Evolutionary conservation across 106 monocot species (phyloP).

Genomic region (Allium fistulosum): DNA sequence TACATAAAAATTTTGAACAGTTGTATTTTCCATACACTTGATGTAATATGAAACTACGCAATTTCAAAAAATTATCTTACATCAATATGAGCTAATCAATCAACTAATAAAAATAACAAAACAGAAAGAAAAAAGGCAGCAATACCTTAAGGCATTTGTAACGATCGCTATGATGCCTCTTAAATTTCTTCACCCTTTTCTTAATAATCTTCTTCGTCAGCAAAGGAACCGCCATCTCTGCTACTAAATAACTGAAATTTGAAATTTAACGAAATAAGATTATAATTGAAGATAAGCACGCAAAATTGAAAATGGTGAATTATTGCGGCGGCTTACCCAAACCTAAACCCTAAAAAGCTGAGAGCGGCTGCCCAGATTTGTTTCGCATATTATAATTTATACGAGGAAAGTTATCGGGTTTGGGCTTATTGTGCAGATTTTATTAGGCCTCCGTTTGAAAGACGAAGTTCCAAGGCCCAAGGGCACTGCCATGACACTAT

Average conservation of each 20-base stretch:
- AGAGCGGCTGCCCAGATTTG: background rate
- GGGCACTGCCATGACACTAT: too few relatives aligned
- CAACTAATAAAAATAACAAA: background rate
- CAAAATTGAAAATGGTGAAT: background rate
- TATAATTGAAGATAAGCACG: background rate
- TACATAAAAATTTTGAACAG: too few relatives aligned
- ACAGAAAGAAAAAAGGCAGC: background rate
- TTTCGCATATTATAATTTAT: too few relatives aligned
- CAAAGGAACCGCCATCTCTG: conserved; percentile 20
- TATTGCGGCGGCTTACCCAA: conserved; percentile 1
- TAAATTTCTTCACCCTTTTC: conserved; percentile 54
- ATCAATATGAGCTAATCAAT: too few relatives aligned
- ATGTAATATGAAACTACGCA: too few relatives aligned
- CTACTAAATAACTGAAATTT: background rate
- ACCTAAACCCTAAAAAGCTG: conserved; percentile 1
- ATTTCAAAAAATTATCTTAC: too few relatives aligned
- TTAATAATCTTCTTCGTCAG: conserved; percentile 43
- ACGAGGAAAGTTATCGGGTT: too few relatives aligned
- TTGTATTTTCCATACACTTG: too few relatives aligned
- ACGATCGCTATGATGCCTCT: conserved; percentile 63
- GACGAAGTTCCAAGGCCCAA: too few relatives aligned
- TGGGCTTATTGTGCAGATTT: too few relatives aligned
- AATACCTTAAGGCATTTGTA: conserved; percentile 41
- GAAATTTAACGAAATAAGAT: background rate
- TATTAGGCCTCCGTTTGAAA: too few relatives aligned